These are phyloP conservation scores for Panicum virgatum DNA, from an alignment of 202 grass and related monocot genomes.

Conservation along the genomic window DNA sequence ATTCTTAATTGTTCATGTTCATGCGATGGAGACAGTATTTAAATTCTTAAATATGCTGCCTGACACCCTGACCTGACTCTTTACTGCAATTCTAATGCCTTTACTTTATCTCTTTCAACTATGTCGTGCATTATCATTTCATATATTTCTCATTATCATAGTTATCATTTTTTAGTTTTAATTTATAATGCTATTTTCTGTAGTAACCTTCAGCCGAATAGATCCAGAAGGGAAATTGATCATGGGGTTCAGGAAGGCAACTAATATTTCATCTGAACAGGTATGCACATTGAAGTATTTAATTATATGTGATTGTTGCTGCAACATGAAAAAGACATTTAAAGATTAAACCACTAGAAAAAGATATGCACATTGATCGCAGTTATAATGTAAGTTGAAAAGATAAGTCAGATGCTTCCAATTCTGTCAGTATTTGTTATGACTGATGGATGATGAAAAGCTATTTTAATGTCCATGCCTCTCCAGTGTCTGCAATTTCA, in stretches of 20 bases:
- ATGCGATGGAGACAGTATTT: neutral
- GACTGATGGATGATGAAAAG: neutral
- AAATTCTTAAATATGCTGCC: conserved; percentile 8
- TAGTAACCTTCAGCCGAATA: conserved; percentile 93
- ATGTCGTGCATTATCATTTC: neutral
- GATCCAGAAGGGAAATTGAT: conserved; percentile 96
- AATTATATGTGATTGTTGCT: neutral
- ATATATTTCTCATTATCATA: neutral
- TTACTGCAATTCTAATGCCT: neutral
- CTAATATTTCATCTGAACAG: conserved; percentile 59
- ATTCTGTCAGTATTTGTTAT: neutral
- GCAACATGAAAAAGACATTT: neutral
- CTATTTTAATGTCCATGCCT: neutral
- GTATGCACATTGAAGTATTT: conserved; percentile 31
- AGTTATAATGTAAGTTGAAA: neutral
- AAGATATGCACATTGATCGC: neutral
- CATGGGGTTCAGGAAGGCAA: conserved; percentile 95
- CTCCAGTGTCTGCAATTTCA: neutral
- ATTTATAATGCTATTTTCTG: conserved; percentile 23
- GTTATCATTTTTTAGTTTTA: conserved; percentile 7
- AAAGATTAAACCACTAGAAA: neutral
- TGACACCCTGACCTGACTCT: neutral
- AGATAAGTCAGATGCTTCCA: neutral
- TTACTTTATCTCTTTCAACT: neutral
- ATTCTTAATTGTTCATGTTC: neutral